Conservation (phyloP, 306 rosid genomes). For the Sophora flavescens region DNA sequence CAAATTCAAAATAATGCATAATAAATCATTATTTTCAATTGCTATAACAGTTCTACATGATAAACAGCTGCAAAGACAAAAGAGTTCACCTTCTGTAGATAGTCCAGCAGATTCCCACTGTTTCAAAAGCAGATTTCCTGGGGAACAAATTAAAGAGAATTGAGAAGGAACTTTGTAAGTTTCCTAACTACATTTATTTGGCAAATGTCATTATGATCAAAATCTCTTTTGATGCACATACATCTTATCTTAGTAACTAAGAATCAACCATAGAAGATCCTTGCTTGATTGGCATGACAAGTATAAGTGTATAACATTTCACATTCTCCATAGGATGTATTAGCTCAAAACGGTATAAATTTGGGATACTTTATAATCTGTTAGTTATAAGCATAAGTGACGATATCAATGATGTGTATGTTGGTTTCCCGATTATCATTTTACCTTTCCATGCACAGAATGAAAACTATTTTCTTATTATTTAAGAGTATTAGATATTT, state of each 20-base stretch:
- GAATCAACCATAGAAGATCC: constrained; percentile 15
- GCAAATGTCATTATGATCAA: constrained; percentile 28
- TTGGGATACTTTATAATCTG: constrained; percentile 4
- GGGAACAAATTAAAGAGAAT: constrained; percentile 1
- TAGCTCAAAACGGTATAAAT: constrained; percentile 15
- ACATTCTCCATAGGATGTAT: constrained; percentile 23
- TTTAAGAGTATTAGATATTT: constrained; percentile 10
- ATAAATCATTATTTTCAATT: constrained; percentile 15
- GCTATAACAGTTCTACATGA: constrained; percentile 22
- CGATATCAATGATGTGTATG: neutral
- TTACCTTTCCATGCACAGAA: neutral
- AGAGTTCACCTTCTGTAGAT: constrained; percentile 69
- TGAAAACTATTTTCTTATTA: constrained; percentile 9
- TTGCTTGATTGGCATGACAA: neutral
- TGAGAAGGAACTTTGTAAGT: constrained; percentile 6
- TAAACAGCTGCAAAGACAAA: neutral
- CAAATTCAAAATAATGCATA: constrained; percentile 44
- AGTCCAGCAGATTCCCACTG: constrained; percentile 80
- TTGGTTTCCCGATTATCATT: neutral
- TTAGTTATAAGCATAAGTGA: neutral
- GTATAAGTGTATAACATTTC: constrained; percentile 12
- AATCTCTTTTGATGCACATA: no score
- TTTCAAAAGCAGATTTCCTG: constrained; percentile 79
- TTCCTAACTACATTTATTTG: constrained; percentile 24
- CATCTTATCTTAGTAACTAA: neutral